Evolutionary conservation across 805 yeast species (phyloP).

Genomic region (Kodamaea hsintzibuensis): DNA sequence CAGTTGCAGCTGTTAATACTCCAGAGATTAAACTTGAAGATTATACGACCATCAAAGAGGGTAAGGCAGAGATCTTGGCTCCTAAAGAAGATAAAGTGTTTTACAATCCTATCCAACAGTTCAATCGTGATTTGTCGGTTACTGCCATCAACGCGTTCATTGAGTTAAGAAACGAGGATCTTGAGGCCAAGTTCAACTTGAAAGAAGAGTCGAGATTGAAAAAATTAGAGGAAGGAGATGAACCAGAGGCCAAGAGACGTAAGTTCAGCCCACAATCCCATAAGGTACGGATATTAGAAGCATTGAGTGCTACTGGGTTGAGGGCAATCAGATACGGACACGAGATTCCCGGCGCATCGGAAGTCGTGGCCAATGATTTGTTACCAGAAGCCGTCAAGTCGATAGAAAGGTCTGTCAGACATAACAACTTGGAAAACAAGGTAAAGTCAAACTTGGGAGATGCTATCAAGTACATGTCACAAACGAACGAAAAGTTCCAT

Average conservation of each 20-base stretch:
- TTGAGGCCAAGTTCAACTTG: slow-evolving; percentile 26
- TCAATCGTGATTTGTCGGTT: slow-evolving; percentile 88
- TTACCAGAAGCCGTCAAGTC: slow-evolving; percentile 82
- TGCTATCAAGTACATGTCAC: slow-evolving; percentile 79
- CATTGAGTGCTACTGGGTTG: slow-evolving; percentile 91
- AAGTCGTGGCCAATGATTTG: slow-evolving; percentile 87
- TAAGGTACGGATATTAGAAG: slow-evolving; percentile 72
- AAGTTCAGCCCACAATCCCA: slow-evolving; percentile 10
- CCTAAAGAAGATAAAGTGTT: slow-evolving; percentile 85
- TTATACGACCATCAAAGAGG: slow-evolving; percentile 57
- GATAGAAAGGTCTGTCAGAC: slow-evolving; percentile 67
- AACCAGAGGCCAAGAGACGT: slow-evolving; percentile 15
- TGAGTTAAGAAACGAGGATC: slow-evolving; percentile 50
- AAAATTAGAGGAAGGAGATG: slow-evolving; percentile 3
- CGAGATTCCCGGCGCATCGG: slow-evolving; percentile 76
- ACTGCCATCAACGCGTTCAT: slow-evolving; percentile 87
- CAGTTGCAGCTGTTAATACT: slow-evolving; percentile 1
- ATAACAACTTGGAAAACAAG: slow-evolving; percentile 57
- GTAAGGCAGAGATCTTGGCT: slow-evolving; percentile 77
- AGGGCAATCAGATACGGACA: slow-evolving; percentile 92
- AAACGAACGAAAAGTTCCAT: slow-evolving; percentile 60
- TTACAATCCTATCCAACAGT: slow-evolving; percentile 95
- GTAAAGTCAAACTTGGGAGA: slow-evolving; percentile 79
- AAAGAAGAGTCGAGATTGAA: slow-evolving; percentile 17
- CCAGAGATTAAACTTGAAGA: slow-evolving; percentile 24